Percentiles rank a stretch among this genome's conserved stretches.
phyloP scores from a whole-genome alignment of 306 rosid genomes.

The Gastrolobium bilobum region DNA sequence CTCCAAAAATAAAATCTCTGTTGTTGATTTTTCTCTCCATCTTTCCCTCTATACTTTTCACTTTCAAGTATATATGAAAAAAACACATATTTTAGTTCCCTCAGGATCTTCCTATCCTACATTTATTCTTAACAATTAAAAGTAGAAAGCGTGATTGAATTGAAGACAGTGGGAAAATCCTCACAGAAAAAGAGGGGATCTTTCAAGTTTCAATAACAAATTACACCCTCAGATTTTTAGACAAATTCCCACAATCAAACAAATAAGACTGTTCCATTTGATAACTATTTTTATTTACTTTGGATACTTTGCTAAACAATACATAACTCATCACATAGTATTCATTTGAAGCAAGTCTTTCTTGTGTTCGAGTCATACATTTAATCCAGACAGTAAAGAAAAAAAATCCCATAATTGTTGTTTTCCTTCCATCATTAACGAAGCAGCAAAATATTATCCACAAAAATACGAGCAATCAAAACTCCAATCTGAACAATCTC shows the following conservation, averaged over 20 bases:
- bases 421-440: not conserved
- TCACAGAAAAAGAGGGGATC: not conserved
- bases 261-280: not conserved
- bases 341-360: slow-evolving; percentile 29
- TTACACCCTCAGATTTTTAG: not conserved
- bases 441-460: not conserved
- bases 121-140: slow-evolving; percentile 11
- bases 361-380: not conserved
- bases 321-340: slow-evolving; percentile 10
- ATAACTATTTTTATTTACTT: not conserved
- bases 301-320: slow-evolving; percentile 11
- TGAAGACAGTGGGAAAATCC: not conserved
- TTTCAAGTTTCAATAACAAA: slow-evolving; percentile 3
- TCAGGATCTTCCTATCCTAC: not conserved
- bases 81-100: slow-evolving; percentile 11
- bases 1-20: not conserved
- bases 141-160: not conserved
- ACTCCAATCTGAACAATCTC: slow-evolving; percentile 27
- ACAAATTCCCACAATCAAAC: slow-evolving; percentile 17
- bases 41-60: slow-evolving; percentile 15
- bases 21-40: slow-evolving; percentile 22
- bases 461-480: slow-evolving; percentile 29
- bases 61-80: not conserved
- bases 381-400: slow-evolving; percentile 1
- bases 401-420: slow-evolving; percentile 1